phyloP scores from a whole-genome alignment of 169 alveolate genomes.

The Plasmodium chabaudi region DNA sequence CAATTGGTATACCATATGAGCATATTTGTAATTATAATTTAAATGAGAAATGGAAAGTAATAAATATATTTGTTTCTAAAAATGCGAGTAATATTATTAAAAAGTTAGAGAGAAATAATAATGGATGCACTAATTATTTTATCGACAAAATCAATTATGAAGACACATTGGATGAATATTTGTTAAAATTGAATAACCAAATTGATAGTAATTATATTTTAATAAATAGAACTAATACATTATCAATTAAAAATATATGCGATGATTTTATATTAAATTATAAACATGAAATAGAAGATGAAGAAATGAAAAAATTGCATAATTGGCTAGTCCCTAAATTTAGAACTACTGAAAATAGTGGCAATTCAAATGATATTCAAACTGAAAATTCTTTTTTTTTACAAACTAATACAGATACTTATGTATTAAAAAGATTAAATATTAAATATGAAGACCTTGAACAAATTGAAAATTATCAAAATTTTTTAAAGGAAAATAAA shows the following conservation, averaged over 20 bases:
- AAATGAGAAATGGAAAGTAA: constrained; percentile 22
- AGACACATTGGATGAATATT: constrained; percentile 9
- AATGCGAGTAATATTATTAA: neutral
- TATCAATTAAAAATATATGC: constrained; percentile 53
- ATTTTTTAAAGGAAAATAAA: constrained; percentile 8
- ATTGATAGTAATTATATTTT: constrained; percentile 32
- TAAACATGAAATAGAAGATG: constrained; percentile 16
- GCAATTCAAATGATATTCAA: neutral
- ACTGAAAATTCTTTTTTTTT: neutral
- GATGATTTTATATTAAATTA: constrained; percentile 54
- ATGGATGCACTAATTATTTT: constrained; percentile 29
- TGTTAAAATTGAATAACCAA: constrained; percentile 30
- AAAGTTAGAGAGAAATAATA: neutral
- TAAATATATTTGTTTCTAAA: constrained; percentile 11
- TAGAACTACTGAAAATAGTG: neutral
- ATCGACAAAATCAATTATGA: constrained; percentile 15
- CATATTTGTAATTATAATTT: neutral
- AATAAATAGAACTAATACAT: constrained; percentile 34
- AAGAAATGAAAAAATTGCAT: neutral
- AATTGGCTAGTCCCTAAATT: neutral
- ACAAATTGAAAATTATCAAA: constrained; percentile 18
- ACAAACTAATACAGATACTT: constrained; percentile 17
- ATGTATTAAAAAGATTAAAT: constrained; percentile 43
- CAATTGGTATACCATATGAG: constrained; percentile 37
- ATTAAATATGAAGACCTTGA: constrained; percentile 51